These are phyloP conservation scores for Hypoxylon perforatum DNA, from an alignment of 495 filamentous ascomycete genomes.

Conservation along the genomic window DNA sequence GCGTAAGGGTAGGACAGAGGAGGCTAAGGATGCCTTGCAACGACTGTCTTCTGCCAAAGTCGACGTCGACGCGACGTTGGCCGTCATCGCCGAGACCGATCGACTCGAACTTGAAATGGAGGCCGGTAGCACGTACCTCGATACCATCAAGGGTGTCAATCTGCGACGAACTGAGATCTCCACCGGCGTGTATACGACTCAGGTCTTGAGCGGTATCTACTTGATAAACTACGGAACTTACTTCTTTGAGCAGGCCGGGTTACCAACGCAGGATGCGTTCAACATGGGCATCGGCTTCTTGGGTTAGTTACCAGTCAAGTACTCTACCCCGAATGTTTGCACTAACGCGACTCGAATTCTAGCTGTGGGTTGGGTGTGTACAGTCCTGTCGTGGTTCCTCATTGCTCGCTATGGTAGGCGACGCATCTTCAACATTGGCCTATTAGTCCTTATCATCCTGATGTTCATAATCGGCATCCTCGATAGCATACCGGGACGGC, in stretches of 20 bases:
- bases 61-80: conserved; percentile 55
- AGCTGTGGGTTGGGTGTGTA: conserved; percentile 60
- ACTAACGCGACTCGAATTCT: conserved; percentile 16
- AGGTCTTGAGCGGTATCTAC: conserved; percentile 62
- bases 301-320: conserved; percentile 42
- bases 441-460: conserved; percentile 58
- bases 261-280: conserved; percentile 60
- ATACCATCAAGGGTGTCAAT: conserved; percentile 67
- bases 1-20: conserved; percentile 63
- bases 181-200: conserved; percentile 60
- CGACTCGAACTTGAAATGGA: conserved; percentile 68
- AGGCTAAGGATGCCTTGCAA: conserved; percentile 59
- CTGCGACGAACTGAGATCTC: conserved; percentile 67
- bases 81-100: conserved; percentile 71
- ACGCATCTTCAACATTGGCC: conserved; percentile 63
- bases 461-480: conserved; percentile 69
- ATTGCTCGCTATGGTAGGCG: conserved; percentile 65
- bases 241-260: conserved; percentile 72
- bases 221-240: conserved; percentile 70
- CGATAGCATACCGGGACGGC: conserved; percentile 63
- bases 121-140: conserved; percentile 64
- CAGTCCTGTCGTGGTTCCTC: conserved; percentile 64
- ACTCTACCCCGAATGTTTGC: not conserved
- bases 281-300: conserved; percentile 62
- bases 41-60: conserved; percentile 54